Base-by-base conservation (phyloP, 768 basidiomycete species). In the Trametes cingulata region DNA sequence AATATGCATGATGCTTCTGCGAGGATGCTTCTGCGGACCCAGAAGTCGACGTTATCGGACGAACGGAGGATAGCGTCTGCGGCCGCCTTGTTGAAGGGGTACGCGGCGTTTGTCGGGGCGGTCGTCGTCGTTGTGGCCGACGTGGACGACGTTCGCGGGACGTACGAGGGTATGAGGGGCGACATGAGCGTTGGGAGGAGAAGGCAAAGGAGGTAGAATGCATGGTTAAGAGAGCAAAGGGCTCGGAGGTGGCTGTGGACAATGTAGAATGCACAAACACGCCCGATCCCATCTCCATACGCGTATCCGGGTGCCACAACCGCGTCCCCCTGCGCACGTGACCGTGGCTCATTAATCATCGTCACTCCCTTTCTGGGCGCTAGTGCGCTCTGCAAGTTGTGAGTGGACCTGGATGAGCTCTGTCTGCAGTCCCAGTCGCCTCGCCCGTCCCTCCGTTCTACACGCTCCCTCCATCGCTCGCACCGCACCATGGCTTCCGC, bases 11-110 rank as follows among this genome's bases (percentile, higher is more conserved):
- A 66, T 7, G 62, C 58, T 35, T 63, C 55, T 25, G 59, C 53
- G 29, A 66, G 57, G 13, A 66, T 61, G 17, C 37, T 40, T 27
- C 56, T 50, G 24, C 62, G 56, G 10, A 66, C 62, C 29, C 59
- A 52, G 50, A 63, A 66, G 52, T 63, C 59, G 52, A 63, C 62
- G 41, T 61, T 48, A 60, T 66, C 62, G 35, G 52, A 61, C 10
- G 62, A 22, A 25, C 59, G 52, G 27, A 66, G 56, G 41, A 66
- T 59, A 27, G 56, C 56, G 57, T 66, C 65, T 42, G 65, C 65
- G 13, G 55, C 52, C 2, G 53, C 45, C 22, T 61, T 66, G 62
- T 66, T 60, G 62, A 66, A 66, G 0, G 65, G 65, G 22, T 57
- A 41, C 10, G 56, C 33, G 13, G 65, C 65, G 37, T 58, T 58